These are phyloP conservation scores for Cercospora sesami DNA, from an alignment of 2,329 filamentous ascomycete genomes.

Conservation along the genomic window DNA sequence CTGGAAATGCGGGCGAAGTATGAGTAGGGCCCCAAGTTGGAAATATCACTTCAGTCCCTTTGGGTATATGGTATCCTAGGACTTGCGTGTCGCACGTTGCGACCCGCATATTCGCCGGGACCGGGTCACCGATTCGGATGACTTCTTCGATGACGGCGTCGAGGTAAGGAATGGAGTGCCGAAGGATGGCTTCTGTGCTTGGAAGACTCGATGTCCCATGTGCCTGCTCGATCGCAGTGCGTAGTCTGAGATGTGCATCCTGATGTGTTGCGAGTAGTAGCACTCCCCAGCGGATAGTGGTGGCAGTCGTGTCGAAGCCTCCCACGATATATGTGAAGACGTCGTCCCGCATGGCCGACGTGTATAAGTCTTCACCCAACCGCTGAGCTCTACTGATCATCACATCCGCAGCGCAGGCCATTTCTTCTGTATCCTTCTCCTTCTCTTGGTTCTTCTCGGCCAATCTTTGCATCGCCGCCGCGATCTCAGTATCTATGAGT, in stretches of 20 bases:
- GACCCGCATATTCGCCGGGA: background rate
- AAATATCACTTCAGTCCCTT: slow-evolving; percentile 7
- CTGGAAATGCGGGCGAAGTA: background rate
- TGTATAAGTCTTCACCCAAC: slow-evolving; percentile 26
- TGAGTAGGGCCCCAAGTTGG: background rate
- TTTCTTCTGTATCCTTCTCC: background rate
- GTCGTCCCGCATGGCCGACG: slow-evolving; percentile 34
- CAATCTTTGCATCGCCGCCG: background rate
- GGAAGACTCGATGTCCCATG: background rate
- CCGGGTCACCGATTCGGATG: background rate
- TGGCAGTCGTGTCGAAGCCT: slow-evolving; percentile 50
- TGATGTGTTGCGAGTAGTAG: slow-evolving; percentile 43
- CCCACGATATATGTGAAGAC: slow-evolving; percentile 41
- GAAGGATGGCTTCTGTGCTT: background rate
- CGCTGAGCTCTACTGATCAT: slow-evolving; percentile 16
- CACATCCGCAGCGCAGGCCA: background rate
- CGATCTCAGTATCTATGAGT: background rate
- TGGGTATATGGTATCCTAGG: background rate
- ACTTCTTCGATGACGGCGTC: background rate
- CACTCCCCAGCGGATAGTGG: slow-evolving; percentile 45
- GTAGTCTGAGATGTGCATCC: slow-evolving; percentile 41
- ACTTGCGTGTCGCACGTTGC: background rate
- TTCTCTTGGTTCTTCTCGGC: background rate
- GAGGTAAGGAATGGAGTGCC: background rate
- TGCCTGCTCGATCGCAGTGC: slow-evolving; percentile 20